Evolutionary conservation across 257 asterid genomes (phyloP).

Genomic region (Forsythia viridissima): DNA sequence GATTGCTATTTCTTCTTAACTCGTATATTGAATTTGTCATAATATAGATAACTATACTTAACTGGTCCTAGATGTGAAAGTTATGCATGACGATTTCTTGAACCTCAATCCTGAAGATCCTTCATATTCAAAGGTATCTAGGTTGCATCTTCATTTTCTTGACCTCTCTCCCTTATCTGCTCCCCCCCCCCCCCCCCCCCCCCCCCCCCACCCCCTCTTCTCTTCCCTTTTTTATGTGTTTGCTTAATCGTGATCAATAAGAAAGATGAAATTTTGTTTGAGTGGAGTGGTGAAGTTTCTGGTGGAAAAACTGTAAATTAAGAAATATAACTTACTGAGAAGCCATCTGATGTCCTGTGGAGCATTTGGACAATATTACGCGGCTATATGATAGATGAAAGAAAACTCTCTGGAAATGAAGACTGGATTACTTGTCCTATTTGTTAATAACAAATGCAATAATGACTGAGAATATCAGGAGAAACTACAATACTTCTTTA

Average conservation of each 20-base stretch:
- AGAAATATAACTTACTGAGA: background rate
- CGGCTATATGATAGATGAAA: background rate
- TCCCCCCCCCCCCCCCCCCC: no score
- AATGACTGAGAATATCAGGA: background rate
- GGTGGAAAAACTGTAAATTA: background rate
- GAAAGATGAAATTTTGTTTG: background rate
- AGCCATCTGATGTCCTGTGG: background rate
- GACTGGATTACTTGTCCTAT: background rate
- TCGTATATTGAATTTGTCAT: background rate
- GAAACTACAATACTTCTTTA: background rate
- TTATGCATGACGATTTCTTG: conserved; percentile 77
- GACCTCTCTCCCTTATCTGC: background rate
- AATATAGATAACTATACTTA: conserved; percentile 40
- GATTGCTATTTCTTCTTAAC: background rate
- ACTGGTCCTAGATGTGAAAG: conserved; percentile 67
- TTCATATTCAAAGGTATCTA: conserved; percentile 63
- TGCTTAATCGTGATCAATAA: background rate
- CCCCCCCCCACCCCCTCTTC: background rate
- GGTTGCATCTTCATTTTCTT: background rate
- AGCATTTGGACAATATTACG: background rate
- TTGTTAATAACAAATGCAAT: background rate
- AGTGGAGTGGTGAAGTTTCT: background rate
- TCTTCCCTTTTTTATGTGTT: background rate
- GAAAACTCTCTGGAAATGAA: background rate
- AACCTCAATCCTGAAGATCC: conserved; percentile 65